These are phyloP conservation scores for Tuber calosporum DNA, from an alignment of 495 filamentous ascomycete genomes.

Conservation along the genomic window DNA sequence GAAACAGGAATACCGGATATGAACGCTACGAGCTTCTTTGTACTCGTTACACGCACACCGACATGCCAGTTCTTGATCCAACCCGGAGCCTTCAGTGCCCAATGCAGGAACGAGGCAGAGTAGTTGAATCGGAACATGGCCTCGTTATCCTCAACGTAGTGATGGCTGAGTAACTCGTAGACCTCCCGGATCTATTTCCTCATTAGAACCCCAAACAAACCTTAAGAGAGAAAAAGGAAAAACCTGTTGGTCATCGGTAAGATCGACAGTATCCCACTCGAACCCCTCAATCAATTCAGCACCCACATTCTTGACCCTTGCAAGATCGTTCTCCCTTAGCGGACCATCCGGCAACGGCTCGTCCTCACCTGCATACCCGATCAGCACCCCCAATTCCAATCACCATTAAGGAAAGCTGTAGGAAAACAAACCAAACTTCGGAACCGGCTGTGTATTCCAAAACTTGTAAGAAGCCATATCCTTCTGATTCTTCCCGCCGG, in stretches of 20 bases:
- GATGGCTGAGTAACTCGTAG: slow-evolving; percentile 77
- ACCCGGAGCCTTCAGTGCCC: slow-evolving; percentile 91
- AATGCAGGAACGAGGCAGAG: slow-evolving; percentile 76
- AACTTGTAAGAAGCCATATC: slow-evolving; percentile 97
- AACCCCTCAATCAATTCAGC: slow-evolving; percentile 62
- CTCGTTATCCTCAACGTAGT: slow-evolving; percentile 94
- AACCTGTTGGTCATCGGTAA: slow-evolving; percentile 58
- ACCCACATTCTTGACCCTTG: slow-evolving; percentile 65
- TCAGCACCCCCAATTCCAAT: slow-evolving; percentile 9
- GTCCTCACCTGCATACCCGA: slow-evolving; percentile 20
- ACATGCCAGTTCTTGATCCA: slow-evolving; percentile 95
- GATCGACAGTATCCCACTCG: slow-evolving; percentile 88
- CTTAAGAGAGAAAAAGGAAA: slow-evolving; percentile 1
- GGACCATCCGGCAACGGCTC: slow-evolving; percentile 48
- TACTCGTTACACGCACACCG: slow-evolving; percentile 71
- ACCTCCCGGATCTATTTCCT: slow-evolving; percentile 62
- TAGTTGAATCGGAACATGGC: slow-evolving; percentile 98
- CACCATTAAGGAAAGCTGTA: neutral
- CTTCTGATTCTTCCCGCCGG: slow-evolving; percentile 76
- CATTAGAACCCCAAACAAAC: slow-evolving; percentile 22
- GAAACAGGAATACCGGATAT: slow-evolving; percentile 84
- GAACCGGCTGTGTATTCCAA: slow-evolving; percentile 94
- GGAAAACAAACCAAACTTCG: slow-evolving; percentile 56
- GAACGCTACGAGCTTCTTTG: slow-evolving; percentile 80
- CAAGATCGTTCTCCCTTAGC: slow-evolving; percentile 58